Evolutionary conservation across 129 eudicot species (phyloP), one percentile per base, ranked within the genome.

Genomic region (Centella asiatica): DNA sequence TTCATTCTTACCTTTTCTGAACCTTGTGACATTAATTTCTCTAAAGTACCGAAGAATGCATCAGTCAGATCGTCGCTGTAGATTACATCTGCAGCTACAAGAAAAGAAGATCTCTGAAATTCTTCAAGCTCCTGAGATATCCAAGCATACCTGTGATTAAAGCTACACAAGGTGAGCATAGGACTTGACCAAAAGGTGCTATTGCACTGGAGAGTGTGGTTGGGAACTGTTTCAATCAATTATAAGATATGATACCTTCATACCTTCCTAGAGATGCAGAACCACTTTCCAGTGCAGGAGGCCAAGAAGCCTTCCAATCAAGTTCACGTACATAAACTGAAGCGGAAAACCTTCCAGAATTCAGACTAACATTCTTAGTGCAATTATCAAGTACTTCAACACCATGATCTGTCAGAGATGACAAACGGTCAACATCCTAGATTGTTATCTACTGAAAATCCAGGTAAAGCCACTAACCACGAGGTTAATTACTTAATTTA

Each of bases 81-180:
- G 33, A 92, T 92, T 25, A 92, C 98, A 77, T 92, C 98, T 64
- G 98, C 98, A 68, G 95, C 98, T 69, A 92, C 61, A 65, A 92
- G 77, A 76, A 92, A 69, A 70, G 94, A 74, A 64, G 98, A 88
- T 36, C 61, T 75, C 55, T 74, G 64, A 61, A 81, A 69, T 71
- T 84, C 84, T 80, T 81, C 78, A 10, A 87, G 52, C 73, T 92
- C 95, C 68, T 85, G 59, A 47, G 60, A 32, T 72, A 52, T 87
- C 98, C 95, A 92, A 44, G 49, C 65, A 62, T 70, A 82, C 66
- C 98, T 92, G 68, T 45, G 59, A 69, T 50, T 59, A 66, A 54
- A 60, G 20, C 36, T 26, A 65, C 25, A 19, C 12, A 25, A 18
- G 24, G 11, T 66, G 40, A 52, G 65, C 54, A 19, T 17, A 23